A percentile compares a stretch with the other conserved stretches of the same genome.
Evolutionary conservation across 108 stramenopile species (phyloP).

Genomic region (Aurantiochytrium sp.): DNA sequence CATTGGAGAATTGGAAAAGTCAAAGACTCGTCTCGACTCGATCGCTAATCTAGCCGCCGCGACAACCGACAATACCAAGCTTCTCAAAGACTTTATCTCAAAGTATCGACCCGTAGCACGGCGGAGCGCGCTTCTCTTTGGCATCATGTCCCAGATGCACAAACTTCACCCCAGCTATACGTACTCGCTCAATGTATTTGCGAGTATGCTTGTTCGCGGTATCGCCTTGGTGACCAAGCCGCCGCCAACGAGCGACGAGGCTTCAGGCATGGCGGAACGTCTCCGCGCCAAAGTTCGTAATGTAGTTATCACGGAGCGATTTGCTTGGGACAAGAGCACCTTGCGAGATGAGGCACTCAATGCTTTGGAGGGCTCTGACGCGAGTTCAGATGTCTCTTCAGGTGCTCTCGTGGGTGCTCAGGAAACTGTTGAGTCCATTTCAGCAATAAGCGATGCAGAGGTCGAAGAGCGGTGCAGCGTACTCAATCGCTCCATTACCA

Average conservation of each 20-base stretch:
- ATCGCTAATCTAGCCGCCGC: conserved; percentile 52
- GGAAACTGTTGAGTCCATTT: no score
- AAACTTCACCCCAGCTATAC: conserved; percentile 76
- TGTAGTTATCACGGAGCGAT: not conserved
- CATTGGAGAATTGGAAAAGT: conserved; percentile 67
- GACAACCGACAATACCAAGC: conserved; percentile 48
- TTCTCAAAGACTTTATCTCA: conserved; percentile 54
- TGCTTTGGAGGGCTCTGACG: no score
- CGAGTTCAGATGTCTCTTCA: no score
- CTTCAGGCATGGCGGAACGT: not conserved
- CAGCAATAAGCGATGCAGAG: conserved; percentile 36
- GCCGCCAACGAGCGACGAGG: not conserved
- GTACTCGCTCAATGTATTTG: conserved; percentile 68
- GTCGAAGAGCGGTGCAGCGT: conserved; percentile 46
- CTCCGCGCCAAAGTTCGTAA: not conserved
- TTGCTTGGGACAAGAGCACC: conserved; percentile 22
- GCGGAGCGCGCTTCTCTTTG: conserved; percentile 62
- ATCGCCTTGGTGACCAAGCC: conserved; percentile 48
- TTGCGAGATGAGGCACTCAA: not conserved
- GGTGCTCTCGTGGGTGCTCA: no score
- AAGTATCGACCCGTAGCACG: conserved; percentile 71
- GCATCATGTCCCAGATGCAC: conserved; percentile 66
- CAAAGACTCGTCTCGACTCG: conserved; percentile 62
- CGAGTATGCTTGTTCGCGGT: conserved; percentile 62
- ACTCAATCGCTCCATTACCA: conserved; percentile 57